These are phyloP conservation scores for Colletotrichum sp. DNA, from an alignment of 2,329 filamentous ascomycete genomes.

Conservation along the genomic window DNA sequence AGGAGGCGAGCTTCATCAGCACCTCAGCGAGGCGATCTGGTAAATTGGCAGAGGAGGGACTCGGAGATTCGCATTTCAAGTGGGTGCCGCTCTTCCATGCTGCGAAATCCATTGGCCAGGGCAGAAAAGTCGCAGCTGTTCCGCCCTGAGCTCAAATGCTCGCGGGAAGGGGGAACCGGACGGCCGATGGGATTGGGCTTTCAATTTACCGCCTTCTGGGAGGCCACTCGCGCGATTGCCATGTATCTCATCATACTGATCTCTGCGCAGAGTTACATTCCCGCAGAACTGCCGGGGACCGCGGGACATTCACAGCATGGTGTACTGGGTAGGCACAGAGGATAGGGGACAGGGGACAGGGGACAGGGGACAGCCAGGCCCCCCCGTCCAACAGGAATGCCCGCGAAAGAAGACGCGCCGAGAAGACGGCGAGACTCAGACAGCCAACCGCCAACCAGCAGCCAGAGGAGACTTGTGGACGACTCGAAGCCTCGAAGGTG, in stretches of 20 bases:
- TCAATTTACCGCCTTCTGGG: neutral
- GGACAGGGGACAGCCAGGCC: neutral
- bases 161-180: neutral
- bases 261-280: neutral
- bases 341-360: neutral
- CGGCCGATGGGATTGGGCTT: neutral
- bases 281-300: neutral
- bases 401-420: slow-evolving; percentile 8
- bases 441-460: neutral
- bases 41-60: slow-evolving; percentile 4
- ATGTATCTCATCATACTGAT: neutral
- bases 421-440: neutral
- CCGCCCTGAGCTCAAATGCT: neutral
- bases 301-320: neutral
- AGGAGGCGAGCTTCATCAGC: neutral
- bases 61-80: neutral
- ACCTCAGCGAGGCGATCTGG: neutral
- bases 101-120: neutral
- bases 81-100: neutral
- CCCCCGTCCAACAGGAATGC: neutral
- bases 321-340: neutral
- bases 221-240: neutral
- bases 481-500: neutral
- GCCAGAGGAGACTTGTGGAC: neutral
- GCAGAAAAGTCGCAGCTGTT: neutral